These are phyloP conservation scores for Pythium myriotylum DNA, from an alignment of 352 stramenopile genomes.

Conservation along the genomic window DNA sequence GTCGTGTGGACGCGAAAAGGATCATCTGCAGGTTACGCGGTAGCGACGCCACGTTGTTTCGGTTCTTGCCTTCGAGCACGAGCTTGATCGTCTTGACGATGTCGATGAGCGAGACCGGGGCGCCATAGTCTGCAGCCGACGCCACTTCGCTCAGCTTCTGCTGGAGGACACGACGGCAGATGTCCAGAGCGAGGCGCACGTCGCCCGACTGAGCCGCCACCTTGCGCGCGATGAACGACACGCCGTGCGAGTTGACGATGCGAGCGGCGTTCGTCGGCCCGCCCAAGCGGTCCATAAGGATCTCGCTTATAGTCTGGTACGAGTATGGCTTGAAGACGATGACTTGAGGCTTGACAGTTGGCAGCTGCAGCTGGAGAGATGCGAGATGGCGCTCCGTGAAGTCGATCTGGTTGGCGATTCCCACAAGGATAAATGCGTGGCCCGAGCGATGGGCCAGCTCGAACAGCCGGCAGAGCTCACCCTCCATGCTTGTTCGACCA, in stretches of 20 bases:
- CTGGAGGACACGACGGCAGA: constrained; percentile 69
- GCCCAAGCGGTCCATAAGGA: constrained; percentile 70
- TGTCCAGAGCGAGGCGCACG: constrained; percentile 74
- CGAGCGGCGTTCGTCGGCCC: constrained; percentile 41
- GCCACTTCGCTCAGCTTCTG: constrained; percentile 42
- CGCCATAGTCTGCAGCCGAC: constrained; percentile 4
- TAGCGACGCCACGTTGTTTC: constrained; percentile 56
- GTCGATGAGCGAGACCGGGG: constrained; percentile 64
- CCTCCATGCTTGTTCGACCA: constrained; percentile 65
- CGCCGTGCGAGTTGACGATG: constrained; percentile 68
- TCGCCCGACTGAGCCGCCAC: constrained; percentile 77
- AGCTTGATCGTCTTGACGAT: constrained; percentile 78
- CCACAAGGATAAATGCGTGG: constrained; percentile 74
- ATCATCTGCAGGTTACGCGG: constrained; percentile 86
- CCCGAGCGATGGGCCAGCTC: constrained; percentile 64
- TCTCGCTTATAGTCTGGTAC: constrained; percentile 77
- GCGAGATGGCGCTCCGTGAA: constrained; percentile 82
- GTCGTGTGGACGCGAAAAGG: constrained; percentile 63
- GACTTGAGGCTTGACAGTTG: constrained; percentile 54
- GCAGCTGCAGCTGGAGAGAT: constrained; percentile 54
- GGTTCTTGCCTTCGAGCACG: constrained; percentile 66
- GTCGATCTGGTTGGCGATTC: constrained; percentile 85
- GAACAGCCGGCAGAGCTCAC: constrained; percentile 75
- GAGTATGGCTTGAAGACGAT: constrained; percentile 84
- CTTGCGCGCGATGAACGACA: constrained; percentile 82